Base-by-base conservation (phyloP, 768 basidiomycete genomes). In the Termitomyces sp. region DNA sequence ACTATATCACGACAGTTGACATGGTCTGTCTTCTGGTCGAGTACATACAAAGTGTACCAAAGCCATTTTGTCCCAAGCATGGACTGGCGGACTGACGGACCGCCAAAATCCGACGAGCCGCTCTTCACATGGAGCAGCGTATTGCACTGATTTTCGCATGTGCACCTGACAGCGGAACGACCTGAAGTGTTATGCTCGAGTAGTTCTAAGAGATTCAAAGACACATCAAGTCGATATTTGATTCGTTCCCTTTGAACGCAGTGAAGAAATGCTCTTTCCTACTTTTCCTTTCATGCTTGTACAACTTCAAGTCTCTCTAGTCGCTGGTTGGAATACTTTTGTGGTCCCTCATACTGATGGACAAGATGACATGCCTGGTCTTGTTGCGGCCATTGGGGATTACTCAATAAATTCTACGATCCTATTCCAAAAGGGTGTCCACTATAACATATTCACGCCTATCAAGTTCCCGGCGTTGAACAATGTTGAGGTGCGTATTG, bases 401-500 rank as follows among this genome's bases (percentile, higher is more conserved):
- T 74, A 73, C 59, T 63, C 71, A 3, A 65, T 65, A 8, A 70
- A 82, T 57, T 71, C 83, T 24, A 82, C 79, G 5, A 85, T 86
- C 61, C 58, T 86, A 5, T 87, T 87, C 67, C 49, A 78, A 64
- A 73, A 80, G 52, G 82, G 83, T 37, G 68, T 76, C 20, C 81
- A 76, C 0, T 87, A 87, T 63, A 87, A 86, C 62, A 78, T 85
- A 6, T 83, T 79, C 64, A 82, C 81, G 3, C 81, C 84, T 0
- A 73, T 85, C 68, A 76, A 72, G 55, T 86, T 86, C 55, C 81
- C 83, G 0, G 65, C 62, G 0, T 65, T 86, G 52, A 79, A 73
- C 34, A 84, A 85, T 58, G 83, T 85, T 18, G 82, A 84, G 58
- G 72, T 87, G 22, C 68, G 68, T 31, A 74, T 86, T 55, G 77